Base-by-base conservation (phyloP, 1,139 yeast genomes). In the Pichia sp. region DNA sequence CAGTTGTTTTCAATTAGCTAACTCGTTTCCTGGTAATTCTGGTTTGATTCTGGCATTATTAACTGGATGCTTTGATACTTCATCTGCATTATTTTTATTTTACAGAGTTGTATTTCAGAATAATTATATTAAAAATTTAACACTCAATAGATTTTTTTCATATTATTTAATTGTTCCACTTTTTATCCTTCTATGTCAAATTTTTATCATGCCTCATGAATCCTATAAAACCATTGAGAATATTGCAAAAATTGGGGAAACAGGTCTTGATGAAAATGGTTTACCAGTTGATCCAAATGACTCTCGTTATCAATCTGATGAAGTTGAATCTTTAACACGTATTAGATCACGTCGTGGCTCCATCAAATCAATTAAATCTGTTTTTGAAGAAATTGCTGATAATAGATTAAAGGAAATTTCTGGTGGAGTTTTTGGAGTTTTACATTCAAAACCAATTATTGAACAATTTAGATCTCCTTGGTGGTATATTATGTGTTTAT, bases 401-500 rank as follows among this genome's bases (percentile, higher is more conserved):
- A 68, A 69, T 16, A 73, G 73, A 53, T 63, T 82, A 45, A 68
- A 73, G 33, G 63, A 68, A 38, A 69, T 78, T 48, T 65, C 86
- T 5, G 82, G 90, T 16, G 95, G 95, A 2, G 76, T 87, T 1
- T 87, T 85, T 67, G 96, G 96, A n/a, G 76, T 82, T 6, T 67
- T 89, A 62, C 96, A 90, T 61, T 86, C 82, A 4, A 66, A 68
- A 37, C 54, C 82, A 1, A 74, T 82, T n/a, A 51, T 57, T 11
- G 73, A 74, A 40, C 97, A 90, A 65, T 66, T 89, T 46, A 67
- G 64, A 39, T 77, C 92, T 4, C 80, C 82, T 10, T 87, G 96
- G 94, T 90, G 87, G 61, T 59, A 72, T 42, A 67, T 87, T 45
- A 83, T 87, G 84, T 76, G 87, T 24, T 60, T 78, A 4, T 87